phyloP scores from a whole-genome alignment of 345 rosid species.

The Melaleuca quinquenervia region DNA sequence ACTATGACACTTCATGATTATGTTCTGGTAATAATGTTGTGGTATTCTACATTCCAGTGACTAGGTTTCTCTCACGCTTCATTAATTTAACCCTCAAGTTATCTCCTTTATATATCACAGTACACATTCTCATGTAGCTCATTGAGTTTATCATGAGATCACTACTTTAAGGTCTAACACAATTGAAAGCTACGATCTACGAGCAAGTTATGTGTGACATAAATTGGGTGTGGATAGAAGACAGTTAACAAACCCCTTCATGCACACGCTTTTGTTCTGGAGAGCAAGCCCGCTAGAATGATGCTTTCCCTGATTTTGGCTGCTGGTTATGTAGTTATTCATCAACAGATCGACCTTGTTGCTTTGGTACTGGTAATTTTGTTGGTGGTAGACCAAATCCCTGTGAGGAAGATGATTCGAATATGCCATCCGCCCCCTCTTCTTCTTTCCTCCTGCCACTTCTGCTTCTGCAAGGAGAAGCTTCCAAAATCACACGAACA shows the following conservation, averaged over 20 bases:
- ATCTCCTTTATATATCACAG: not conserved
- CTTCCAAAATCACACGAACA: not conserved
- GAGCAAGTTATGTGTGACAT: not conserved
- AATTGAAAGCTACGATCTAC: not conserved
- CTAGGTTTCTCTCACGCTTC: no score
- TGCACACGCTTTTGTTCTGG: not conserved
- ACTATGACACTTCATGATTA: not conserved
- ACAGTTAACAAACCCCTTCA: not conserved
- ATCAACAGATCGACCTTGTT: not conserved
- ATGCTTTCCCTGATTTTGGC: not conserved
- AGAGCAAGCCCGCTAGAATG: not conserved
- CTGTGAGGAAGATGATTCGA: not conserved
- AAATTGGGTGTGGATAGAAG: not conserved
- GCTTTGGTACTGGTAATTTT: not conserved
- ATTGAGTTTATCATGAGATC: not conserved
- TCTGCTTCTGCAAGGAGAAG: slow-evolving; percentile 19
- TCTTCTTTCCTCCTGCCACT: slow-evolving; percentile 7
- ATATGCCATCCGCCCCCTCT: not conserved
- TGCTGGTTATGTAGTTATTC: not conserved
- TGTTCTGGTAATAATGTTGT: not conserved
- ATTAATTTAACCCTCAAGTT: not conserved
- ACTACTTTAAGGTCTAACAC: not conserved
- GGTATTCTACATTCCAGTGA: not conserved
- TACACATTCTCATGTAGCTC: not conserved
- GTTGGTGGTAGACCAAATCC: not conserved